phyloP scores from a whole-genome alignment of 345 rosid genomes.

The Streptanthus diversifolius region DNA sequence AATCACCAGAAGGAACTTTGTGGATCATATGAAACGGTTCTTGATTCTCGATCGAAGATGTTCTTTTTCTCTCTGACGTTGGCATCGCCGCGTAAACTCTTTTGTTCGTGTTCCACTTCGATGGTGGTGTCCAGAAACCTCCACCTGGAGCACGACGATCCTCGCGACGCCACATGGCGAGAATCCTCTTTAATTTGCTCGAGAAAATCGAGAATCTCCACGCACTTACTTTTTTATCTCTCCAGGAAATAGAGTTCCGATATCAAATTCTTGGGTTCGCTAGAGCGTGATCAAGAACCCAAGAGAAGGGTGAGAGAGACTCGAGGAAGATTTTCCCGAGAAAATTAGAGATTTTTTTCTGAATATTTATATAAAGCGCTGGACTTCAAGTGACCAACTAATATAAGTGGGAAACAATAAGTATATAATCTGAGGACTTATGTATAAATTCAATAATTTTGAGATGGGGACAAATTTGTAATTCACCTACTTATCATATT shows the following conservation, averaged over 20 bases:
- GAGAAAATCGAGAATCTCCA: slow-evolving; percentile 1
- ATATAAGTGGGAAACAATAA: not conserved
- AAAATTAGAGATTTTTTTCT: too few relatives aligned
- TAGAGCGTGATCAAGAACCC: not conserved
- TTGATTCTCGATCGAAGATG: slow-evolving; percentile 19
- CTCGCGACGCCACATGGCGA: slow-evolving; percentile 16
- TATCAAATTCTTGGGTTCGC: not conserved
- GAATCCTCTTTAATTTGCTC: not conserved
- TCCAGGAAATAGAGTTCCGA: not conserved
- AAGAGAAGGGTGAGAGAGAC: not conserved
- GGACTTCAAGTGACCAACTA: not conserved
- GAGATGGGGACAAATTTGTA: not conserved
- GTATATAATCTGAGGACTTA: not conserved
- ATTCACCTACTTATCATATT: not conserved
- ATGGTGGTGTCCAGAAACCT: slow-evolving; percentile 58
- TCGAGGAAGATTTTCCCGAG: not conserved
- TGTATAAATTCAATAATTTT: not conserved
- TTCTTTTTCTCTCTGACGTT: slow-evolving; percentile 49
- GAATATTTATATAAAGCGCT: not conserved
- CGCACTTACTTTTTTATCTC: not conserved
- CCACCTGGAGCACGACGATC: slow-evolving; percentile 13
- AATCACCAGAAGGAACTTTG: slow-evolving; percentile 60
- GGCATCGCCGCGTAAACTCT: slow-evolving; percentile 33
- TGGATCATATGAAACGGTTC: slow-evolving; percentile 53
- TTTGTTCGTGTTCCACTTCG: slow-evolving; percentile 32